Percentiles rank a stretch among this genome's conserved stretches.
These are phyloP conservation scores for Blastocystis sp. DNA, from an alignment of 352 stramenopile genomes.

Conservation along the genomic window DNA sequence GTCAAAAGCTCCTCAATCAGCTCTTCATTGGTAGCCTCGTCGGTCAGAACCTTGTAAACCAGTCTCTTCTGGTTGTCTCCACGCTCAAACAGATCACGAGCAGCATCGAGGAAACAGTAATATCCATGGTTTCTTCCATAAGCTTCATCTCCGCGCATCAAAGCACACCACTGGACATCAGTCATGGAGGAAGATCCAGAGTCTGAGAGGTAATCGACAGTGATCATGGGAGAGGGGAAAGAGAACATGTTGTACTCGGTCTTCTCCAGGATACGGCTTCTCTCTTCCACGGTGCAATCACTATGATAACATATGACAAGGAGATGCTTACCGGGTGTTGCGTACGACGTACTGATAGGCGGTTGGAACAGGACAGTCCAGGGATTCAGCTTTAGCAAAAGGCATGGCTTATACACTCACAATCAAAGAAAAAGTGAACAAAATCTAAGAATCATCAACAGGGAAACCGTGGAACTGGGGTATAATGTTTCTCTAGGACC, in stretches of 20 bases:
- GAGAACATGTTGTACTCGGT: constrained; percentile 69
- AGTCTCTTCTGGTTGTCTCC: constrained; percentile 64
- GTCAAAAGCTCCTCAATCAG: constrained; percentile 59
- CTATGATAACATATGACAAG: neutral
- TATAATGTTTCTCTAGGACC: neutral
- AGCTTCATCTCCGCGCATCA: constrained; percentile 64
- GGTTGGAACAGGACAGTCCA: constrained; percentile 49
- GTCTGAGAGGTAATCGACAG: constrained; percentile 65
- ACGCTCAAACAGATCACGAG: constrained; percentile 65
- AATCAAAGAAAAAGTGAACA: constrained; percentile 19
- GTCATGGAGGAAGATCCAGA: constrained; percentile 68
- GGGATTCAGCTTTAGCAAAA: constrained; percentile 40
- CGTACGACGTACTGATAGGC: constrained; percentile 61
- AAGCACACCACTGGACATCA: constrained; percentile 66
- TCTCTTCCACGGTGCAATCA: constrained; percentile 61
- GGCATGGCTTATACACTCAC: constrained; percentile 31
- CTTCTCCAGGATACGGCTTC: constrained; percentile 51
- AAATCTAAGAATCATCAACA: neutral
- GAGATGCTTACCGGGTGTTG: constrained; percentile 47
- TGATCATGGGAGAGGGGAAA: constrained; percentile 68
- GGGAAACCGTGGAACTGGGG: constrained; percentile 43
- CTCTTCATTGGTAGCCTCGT: constrained; percentile 57
- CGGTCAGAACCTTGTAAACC: constrained; percentile 64
- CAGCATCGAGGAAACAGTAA: constrained; percentile 62
- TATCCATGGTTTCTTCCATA: constrained; percentile 67